Evolutionary conservation across 495 filamentous ascomycete genomes (phyloP), one percentile per base, ranked within the genome.

Genomic region (Penicillium herquei): DNA sequence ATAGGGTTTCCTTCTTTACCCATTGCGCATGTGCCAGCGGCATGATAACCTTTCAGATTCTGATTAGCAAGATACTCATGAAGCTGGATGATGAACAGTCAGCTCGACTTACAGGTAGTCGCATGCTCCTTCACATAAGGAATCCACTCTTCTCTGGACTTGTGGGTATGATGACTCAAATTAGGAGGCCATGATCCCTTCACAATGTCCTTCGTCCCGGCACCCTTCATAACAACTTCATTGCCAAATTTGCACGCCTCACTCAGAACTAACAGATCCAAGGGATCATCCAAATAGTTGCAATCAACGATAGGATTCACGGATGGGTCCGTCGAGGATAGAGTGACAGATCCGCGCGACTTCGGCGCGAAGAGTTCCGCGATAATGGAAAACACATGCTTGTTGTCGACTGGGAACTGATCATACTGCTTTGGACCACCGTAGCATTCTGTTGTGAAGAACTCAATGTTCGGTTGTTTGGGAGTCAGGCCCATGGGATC

Each of bases 201-300:
- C 9, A 85, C 71, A 52, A 83, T 73, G 63, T 84, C 79, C 54
- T 73, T 79, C 2, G 81, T 82, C 6, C 78, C 81, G 10, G 65
- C 62, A 1, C 81, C 81, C 14, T 75, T 66, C 66, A 73, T 78
- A 30, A 81, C 74, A 55, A 84, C 77, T 57, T 84, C 80, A 56
- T 82, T 83, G 1, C 66, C 80, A 52, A 77, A 78, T 12, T 68
- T 67, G 53, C 77, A 80, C 1, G 73, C 80, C 57, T 83, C 78
- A 11, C 66, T 68, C 39, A 82, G 52, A 9, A 82, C 70, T 31
- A 78, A 52, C 32, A 80, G 7, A 64, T 83, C 81, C 47, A 81
- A 49, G 33, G 70, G 69, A 52, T 82, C 72, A 13, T 68, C 63
- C 8, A 83, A 62, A 42, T 79, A 81, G 32, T 77, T 77, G 49